Base-by-base conservation (phyloP, 306 rosid genomes). In the Dryas octopetala region DNA sequence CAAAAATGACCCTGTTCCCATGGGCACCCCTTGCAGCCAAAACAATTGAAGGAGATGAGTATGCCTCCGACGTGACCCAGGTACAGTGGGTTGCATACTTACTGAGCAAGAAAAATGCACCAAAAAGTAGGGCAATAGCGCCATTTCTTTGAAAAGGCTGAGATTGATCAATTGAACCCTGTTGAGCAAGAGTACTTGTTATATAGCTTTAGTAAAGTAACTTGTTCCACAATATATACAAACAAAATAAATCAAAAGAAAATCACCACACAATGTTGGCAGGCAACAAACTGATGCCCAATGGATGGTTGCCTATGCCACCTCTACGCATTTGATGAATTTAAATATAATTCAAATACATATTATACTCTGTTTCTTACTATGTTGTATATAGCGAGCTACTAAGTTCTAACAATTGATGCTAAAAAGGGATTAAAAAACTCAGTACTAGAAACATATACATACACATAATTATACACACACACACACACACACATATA, bases 21-120 rank as follows among this genome's bases (percentile, higher is more conserved):
- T 96, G 91, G 67, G 98, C 97, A 76, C 99, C 99, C 78, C 99
- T 88, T 57, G 99, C 99, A 64, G 99, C 96, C 88, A 96, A 84
- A 88, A 96, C 99, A 86, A 96, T 96, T 74, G 99, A 96, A 43
- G 99, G 99, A 71, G 99, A 96, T 60, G 99, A 96, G 81, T 96
- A 96, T 53, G 99, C 99, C 89, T 96, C 99, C 5, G 99, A 92
- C 47, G 99, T 96, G 71, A 96, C 99, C 99, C 99, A 96, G 66
- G 98, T 96, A 84, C 99, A 96, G 81, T 96, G 99, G 48, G 89
- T 96, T 17, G 89, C 97, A 86, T 96, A 96, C 85, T 83, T 89
- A 45, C 91, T 89, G 9, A 96, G 99, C 85, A 96, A 88, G 86
- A 89, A 96, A 82, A 96, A 96, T 66, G 96, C 98, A 84, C 98